Conservation (phyloP, 2,329 filamentous ascomycete species). For the Hypoxylon sp. region DNA sequence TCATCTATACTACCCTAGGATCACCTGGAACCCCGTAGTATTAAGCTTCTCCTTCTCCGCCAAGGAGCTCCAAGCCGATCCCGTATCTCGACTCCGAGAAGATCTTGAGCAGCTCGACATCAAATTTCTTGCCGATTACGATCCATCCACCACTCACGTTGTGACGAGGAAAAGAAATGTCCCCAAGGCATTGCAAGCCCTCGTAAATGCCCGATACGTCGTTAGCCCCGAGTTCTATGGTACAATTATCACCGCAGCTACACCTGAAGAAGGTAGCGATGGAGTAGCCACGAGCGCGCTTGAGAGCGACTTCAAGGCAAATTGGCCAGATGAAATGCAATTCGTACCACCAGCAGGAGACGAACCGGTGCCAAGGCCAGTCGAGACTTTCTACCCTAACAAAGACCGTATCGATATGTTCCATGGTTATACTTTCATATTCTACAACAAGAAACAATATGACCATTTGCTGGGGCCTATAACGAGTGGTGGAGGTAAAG, state of each 20-base stretch:
- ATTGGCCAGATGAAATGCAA: constrained; percentile 79
- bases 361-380: constrained; percentile 75
- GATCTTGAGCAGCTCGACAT: constrained; percentile 86
- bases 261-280: constrained; percentile 56
- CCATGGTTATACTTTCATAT: constrained; percentile 87
- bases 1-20: constrained; percentile 53
- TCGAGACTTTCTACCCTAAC: constrained; percentile 77
- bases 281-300: constrained; percentile 63
- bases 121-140: constrained; percentile 80
- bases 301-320: constrained; percentile 79
- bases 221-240: constrained; percentile 79
- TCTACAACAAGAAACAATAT: constrained; percentile 79
- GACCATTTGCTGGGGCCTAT: constrained; percentile 78
- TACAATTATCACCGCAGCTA: constrained; percentile 70
- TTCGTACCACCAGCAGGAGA: constrained; percentile 78
- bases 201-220: constrained; percentile 82
- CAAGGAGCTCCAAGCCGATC: constrained; percentile 73
- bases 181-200: constrained; percentile 82
- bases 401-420: constrained; percentile 74
- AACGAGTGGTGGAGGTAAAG: constrained; percentile 83
- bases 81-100: constrained; percentile 67
- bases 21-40: constrained; percentile 83
- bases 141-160: constrained; percentile 82
- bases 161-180: constrained; percentile 91
- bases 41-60: constrained; percentile 81